Base-by-base conservation (phyloP, 768 basidiomycete genomes). In the Rhizopogon vinicolor region DNA sequence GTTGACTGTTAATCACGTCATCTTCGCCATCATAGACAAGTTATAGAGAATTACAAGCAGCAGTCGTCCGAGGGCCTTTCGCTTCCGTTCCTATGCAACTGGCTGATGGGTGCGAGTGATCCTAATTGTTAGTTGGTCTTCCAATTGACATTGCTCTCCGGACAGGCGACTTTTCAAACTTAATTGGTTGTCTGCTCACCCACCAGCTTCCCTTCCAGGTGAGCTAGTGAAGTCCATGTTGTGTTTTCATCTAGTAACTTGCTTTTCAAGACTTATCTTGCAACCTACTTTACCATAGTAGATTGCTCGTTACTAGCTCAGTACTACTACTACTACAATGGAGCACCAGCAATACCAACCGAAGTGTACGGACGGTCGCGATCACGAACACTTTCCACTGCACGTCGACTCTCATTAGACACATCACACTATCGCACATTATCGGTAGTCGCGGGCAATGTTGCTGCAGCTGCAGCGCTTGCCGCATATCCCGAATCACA, bases 121-220 rank as follows among this genome's bases (percentile, higher is more conserved):
- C 48, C 48, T 35, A 37, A 49, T 37, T 19, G 35, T 25, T 16
- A 22, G 37, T 37, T 49, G 14, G 8, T 19, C 22, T 2, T 49
- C 31, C 14, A 37, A 14, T 35, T 37, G 14, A 49, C 22, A 5
- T 48, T 44, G 35, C 45, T 41, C 48, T 44, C 25, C 25, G 62
- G 28, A 28, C 67, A 90, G 96, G 96, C 48, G 97, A 99, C 72
- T 75, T 89, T 22, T 93, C 94, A 18, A 98, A 98, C 70, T 79
- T 98, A 31, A 69, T 98, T 56, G 95, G 93, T 9, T 94, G 93
- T 67, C 73, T 98, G 56, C 76, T 99, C 53, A 98, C 97, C 3
- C 81, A 88, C 63, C 97, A 98, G 66, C 79, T 97, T 14, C 93
- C 93, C 19, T 98, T 99, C 70, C 96, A 98, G 74, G 93, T 92